Base-by-base conservation (phyloP, 352 stramenopile genomes). In the Phytophthora chlamydospora region DNA sequence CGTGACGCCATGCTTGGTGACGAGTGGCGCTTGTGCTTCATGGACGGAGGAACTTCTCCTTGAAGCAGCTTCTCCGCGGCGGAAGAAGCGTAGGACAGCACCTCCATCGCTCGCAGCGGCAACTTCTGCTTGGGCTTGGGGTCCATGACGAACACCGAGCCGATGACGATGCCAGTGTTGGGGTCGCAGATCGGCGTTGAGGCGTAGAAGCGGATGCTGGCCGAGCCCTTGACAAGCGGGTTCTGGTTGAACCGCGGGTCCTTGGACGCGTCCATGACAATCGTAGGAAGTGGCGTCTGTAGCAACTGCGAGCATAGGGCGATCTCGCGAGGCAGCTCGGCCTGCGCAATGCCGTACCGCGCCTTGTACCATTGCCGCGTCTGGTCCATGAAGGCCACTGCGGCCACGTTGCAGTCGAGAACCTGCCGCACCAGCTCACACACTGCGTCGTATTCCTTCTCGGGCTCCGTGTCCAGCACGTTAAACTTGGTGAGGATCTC, bases 201-300 rank as follows among this genome's bases (percentile, higher is more conserved):
- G 8, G 96, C 96, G 68, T 98, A 98, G 67, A 98, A 98, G 5
- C 93, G 85, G 53, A 98, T 96, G 67, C 88, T 72, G 2, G 91
- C 89, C 16, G 78, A 79, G 32, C 93, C 91, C 0, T 77, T 95
- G 10, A 98, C 93, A 8, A 98, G 72, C 33, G 86, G 78, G 61
- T 97, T 97, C 8, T 83, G 47, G 12, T 58, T 61, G 66, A 98
- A 98, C 3, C 93, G 83, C 17, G 62, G 40, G 67, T 98, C 94
- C 47, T 88, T 71, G 1, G 73, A 70, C 5, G 83, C 80, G 62
- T 98, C 90, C 46, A 88, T 80, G 16, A 98, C 72, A 42, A 94
- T 75, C 0, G 86, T 94, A 13, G 85, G 75, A 2, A 75, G 59
- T 4, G 62, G 53, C 6, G 62, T 78, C 24, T 80, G 63, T 8